Conservation (phyloP, 176 grass and related monocot species). For the Aegilops longissima region DNA sequence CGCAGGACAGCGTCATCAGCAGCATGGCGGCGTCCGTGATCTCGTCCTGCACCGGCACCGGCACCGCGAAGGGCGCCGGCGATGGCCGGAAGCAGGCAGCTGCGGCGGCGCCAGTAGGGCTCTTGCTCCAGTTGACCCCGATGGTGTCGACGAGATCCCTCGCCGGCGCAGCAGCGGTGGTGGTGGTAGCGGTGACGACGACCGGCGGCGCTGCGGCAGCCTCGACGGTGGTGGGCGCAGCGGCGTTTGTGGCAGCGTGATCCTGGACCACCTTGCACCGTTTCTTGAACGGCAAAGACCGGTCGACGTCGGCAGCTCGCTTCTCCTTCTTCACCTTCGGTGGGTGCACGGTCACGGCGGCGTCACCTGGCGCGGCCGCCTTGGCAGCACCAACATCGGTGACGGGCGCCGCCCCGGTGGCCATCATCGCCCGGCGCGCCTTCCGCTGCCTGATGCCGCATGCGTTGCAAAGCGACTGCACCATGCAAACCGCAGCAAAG, state of each 20-base stretch:
- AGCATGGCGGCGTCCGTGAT: conserved; percentile 91
- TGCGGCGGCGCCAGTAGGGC: neutral
- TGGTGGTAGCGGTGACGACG: neutral
- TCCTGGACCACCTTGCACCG: conserved; percentile 71
- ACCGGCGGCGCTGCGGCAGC: neutral
- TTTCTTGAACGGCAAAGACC: conserved; percentile 94
- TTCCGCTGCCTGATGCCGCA: conserved; percentile 98
- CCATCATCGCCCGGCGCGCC: conserved; percentile 78
- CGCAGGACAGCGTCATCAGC: conserved; percentile 90
- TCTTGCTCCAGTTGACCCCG: conserved; percentile 53
- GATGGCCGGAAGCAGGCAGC: conserved; percentile 36
- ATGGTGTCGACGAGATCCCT: conserved; percentile 56
- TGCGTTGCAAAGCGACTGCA: conserved; percentile 99
- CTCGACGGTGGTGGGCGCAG: neutral
- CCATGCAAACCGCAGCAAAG: conserved; percentile 32
- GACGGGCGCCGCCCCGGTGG: conserved; percentile 17
- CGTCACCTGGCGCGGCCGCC: conserved; percentile 13
- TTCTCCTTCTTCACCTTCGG: conserved; percentile 74
- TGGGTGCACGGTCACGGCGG: neutral
- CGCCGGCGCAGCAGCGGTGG: neutral
- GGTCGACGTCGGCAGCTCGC: conserved; percentile 47
- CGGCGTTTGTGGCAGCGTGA: neutral
- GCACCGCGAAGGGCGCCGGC: conserved; percentile 26
- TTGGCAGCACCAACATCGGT: neutral
- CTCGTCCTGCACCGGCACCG: conserved; percentile 54